Conservation (phyloP, 352 stramenopile genomes). For the Globisporangium ultimum region DNA sequence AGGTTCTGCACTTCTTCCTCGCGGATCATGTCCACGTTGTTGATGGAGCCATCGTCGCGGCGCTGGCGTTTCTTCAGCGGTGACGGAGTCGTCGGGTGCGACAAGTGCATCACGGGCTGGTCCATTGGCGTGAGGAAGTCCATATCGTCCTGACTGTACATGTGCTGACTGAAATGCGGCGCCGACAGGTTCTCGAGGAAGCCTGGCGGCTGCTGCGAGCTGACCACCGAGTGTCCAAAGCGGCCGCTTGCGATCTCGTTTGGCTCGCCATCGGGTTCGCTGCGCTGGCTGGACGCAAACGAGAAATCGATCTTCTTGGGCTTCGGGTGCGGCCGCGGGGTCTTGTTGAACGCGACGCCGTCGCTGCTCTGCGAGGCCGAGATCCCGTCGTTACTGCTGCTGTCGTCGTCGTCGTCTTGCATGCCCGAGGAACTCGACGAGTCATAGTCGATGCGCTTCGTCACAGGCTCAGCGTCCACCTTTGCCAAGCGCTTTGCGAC, state of each 20-base stretch:
- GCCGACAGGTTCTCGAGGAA: slow-evolving; percentile 25
- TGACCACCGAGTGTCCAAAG: slow-evolving; percentile 2
- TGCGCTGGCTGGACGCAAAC: slow-evolving; percentile 39
- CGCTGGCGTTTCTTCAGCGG: slow-evolving; percentile 77
- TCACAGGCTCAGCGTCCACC: slow-evolving; percentile 38
- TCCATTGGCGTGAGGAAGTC: slow-evolving; percentile 84
- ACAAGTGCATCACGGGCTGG: slow-evolving; percentile 79
- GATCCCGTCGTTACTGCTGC: slow-evolving; percentile 30
- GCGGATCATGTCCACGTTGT: slow-evolving; percentile 30
- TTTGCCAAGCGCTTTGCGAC: slow-evolving; percentile 19
- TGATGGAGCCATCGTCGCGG: slow-evolving; percentile 9
- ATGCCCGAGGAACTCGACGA: slow-evolving; percentile 27
- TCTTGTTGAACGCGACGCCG: not conserved
- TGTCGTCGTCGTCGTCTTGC: slow-evolving; percentile 36
- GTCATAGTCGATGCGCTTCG: slow-evolving; percentile 81
- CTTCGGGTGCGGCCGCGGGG: slow-evolving; percentile 15
- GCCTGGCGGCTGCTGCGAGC: slow-evolving; percentile 27
- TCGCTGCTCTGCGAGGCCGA: slow-evolving; percentile 44
- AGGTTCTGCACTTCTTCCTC: slow-evolving; percentile 70
- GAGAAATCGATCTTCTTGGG: slow-evolving; percentile 84
- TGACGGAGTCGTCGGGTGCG: slow-evolving; percentile 76
- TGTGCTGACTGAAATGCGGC: slow-evolving; percentile 28
- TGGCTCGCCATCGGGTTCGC: slow-evolving; percentile 68
- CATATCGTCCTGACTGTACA: slow-evolving; percentile 83
- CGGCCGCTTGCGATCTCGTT: not conserved